These are phyloP conservation scores for Protomyces arabidopsidicola DNA, from an alignment of 1,139 yeast genomes.

Conservation along the genomic window DNA sequence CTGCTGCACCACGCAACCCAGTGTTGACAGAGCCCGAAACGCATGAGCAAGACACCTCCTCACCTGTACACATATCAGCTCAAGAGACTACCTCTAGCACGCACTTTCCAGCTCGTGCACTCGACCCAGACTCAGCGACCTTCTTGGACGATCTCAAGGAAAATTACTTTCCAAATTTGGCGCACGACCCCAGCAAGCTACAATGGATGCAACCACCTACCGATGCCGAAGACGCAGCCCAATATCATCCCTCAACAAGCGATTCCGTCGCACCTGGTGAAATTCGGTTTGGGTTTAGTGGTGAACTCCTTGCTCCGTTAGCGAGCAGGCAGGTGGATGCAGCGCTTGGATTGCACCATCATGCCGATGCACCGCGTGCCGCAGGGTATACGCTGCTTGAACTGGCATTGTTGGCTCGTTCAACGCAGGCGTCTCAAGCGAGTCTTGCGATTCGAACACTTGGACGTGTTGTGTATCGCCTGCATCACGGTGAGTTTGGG, in stretches of 20 bases:
- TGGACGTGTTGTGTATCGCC: slow-evolving; percentile 78
- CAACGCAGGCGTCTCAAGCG: slow-evolving; percentile 78
- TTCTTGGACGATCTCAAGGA: slow-evolving; percentile 75
- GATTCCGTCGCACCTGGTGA: slow-evolving; percentile 44
- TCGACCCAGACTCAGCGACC: slow-evolving; percentile 20
- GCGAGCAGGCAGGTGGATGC: slow-evolving; percentile 48
- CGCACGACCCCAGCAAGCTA: slow-evolving; percentile 71
- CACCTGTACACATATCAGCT: neutral
- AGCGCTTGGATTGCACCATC: slow-evolving; percentile 80
- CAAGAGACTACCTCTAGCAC: neutral
- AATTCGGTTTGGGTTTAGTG: slow-evolving; percentile 82
- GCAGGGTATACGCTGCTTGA: slow-evolving; percentile 91
- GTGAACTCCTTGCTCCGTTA: slow-evolving; percentile 61
- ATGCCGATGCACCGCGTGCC: slow-evolving; percentile 70
- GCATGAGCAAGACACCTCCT: neutral
- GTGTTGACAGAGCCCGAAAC: neutral
- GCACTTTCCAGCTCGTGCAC: neutral
- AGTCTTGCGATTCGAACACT: slow-evolving; percentile 78
- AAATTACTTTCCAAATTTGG: slow-evolving; percentile 83
- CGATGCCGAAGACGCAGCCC: slow-evolving; percentile 39
- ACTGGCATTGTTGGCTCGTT: slow-evolving; percentile 70
- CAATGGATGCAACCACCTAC: slow-evolving; percentile 79
- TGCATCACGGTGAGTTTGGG: slow-evolving; percentile 57
- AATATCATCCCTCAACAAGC: slow-evolving; percentile 35
- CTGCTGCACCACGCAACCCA: neutral